Evolutionary conservation across 2,329 filamentous ascomycete genomes (phyloP).

Genomic region (Verticillium tricorpus): DNA sequence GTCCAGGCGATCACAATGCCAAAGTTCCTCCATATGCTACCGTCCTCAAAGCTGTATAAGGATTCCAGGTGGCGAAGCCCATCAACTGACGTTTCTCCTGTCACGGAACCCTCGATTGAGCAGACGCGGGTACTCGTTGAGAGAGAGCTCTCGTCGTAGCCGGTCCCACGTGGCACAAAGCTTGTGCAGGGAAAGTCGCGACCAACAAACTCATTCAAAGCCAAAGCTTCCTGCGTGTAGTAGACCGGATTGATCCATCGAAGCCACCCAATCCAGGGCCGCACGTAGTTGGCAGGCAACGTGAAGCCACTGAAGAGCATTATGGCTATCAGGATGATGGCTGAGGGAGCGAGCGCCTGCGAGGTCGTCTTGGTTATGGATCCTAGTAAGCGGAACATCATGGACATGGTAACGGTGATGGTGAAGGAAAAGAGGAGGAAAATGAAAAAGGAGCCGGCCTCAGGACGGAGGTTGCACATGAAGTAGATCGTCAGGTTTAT

Average conservation of each 20-base stretch:
- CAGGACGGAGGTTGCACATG: slow-evolving; percentile 35
- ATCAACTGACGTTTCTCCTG: slow-evolving; percentile 37
- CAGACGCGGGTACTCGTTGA: slow-evolving; percentile 34
- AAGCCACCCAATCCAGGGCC: slow-evolving; percentile 47
- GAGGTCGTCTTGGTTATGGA: slow-evolving; percentile 43
- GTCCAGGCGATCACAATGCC: slow-evolving; percentile 50
- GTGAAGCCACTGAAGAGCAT: slow-evolving; percentile 47
- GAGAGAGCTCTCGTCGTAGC: slow-evolving; percentile 20
- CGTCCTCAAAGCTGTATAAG: slow-evolving; percentile 40
- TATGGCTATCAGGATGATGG: slow-evolving; percentile 39
- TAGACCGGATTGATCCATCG: slow-evolving; percentile 60
- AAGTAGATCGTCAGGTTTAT: slow-evolving; percentile 40
- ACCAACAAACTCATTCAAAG: slow-evolving; percentile 56
- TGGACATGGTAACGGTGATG: slow-evolving; percentile 59
- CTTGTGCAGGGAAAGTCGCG: slow-evolving; percentile 41
- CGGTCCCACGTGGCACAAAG: slow-evolving; percentile 19
- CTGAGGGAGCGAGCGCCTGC: slow-evolving; percentile 48
- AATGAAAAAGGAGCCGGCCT: slow-evolving; percentile 59
- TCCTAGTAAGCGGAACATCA: slow-evolving; percentile 49
- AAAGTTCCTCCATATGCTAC: slow-evolving; percentile 52
- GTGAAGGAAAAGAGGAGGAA: slow-evolving; percentile 58
- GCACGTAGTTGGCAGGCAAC: slow-evolving; percentile 42
- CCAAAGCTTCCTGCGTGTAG: slow-evolving; percentile 59
- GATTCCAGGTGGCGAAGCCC: slow-evolving; percentile 43
- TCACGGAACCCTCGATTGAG: slow-evolving; percentile 38